Evolutionary conservation across 2,329 filamentous ascomycete species (phyloP), one percentile per base, ranked within the genome.

Genomic region (Cytospora chrysosperma): DNA sequence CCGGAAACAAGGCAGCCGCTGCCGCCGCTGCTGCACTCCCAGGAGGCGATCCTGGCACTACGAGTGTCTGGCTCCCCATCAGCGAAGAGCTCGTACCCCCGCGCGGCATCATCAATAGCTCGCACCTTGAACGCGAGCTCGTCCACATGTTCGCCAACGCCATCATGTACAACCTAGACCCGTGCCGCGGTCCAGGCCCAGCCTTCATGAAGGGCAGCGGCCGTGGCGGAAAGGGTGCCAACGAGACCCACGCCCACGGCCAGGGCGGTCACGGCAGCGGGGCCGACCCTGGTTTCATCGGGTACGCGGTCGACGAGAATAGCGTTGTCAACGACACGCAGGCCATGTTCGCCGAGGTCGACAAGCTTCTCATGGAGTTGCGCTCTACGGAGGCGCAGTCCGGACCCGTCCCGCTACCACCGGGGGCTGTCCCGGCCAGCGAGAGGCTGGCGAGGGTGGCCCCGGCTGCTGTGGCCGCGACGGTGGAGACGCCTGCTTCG

Each of bases 81-180:
- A 89, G 85, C 2, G 84, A 88, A 56, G 92, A 97, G 63, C 81
- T 97, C 28, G 82, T 94, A 2, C 92, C 94, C 2, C 94, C 95
- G 0, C 91, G 88, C 70, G 92, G 88, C 24, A 97, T 98, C 70
- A 91, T 98, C 75, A 98, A 98, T 75, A 93, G 91, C 57, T 87
- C 90, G 1, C 95, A 98, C 74, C 82, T 98, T 19, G 94, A 98
- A 76, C 92, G 93, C 68, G 94, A 98, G 74, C 80, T 98, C 13
- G 92, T 96, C 70, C 91, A 96, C 70, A 97, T 98, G 91, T 97
- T 98, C 75, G 92, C 93, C 69, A 98, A 98, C 72, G 94, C 95
- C 21, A 90, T 97, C 76, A 98, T 99, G 95, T 99, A 97, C 80
- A 98, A 98, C 70, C 88, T 91, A 0, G 92, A 96, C 67, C 88